Base-by-base conservation (phyloP, 1,284 basidiomycete species). In the Ceratobasidium sp. region DNA sequence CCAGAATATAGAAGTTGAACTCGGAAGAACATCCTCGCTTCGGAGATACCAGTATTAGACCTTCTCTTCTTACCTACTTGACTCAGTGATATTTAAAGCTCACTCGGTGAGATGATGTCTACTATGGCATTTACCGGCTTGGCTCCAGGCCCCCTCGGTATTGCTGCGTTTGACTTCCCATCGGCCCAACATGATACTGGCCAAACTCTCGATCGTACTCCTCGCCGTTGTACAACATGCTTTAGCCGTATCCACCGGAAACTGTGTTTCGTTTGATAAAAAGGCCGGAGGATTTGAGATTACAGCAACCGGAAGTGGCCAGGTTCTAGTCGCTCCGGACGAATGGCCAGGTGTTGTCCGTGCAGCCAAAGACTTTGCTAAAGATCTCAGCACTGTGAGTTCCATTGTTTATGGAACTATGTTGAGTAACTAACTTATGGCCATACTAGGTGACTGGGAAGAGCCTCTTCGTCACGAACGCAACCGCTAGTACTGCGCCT, bases 301-400 rank as follows among this genome's bases (percentile, higher is more conserved):
- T 26, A 71, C 78, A 23, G 59, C 76, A 0, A 44, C 65, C 38
- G 77, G 68, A 9, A 69, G 67, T 38, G 65, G 89, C 3, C 20
- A 23, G 42, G 85, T 92, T 44, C 83, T 90, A 48, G 83, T 89
- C 42, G 88, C 89, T 20, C 80, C 86, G 0, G 89, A 90, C 73
- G 90, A 92, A 64, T 92, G 89, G 89, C 88, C 88, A 38, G 90
- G 89, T 42, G 90, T 93, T 1, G 91, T 91, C 70, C 86, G 90
- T 23, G 90, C 91, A 3, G 90, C 90, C 2, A 81, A 84, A 10
- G 89, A 91, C 81, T 91, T 93, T 80, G 89, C 87, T 1, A 83
- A 86, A 20, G 92, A 93, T 82, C 89, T 94, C 56, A 83, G 89
- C 78, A 85, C 64, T n/a, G 62, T 65, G 26, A 40, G 64, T 50